Conservation (phyloP, 331 rosid genomes). For the Rhamnella rubrinervis region DNA sequence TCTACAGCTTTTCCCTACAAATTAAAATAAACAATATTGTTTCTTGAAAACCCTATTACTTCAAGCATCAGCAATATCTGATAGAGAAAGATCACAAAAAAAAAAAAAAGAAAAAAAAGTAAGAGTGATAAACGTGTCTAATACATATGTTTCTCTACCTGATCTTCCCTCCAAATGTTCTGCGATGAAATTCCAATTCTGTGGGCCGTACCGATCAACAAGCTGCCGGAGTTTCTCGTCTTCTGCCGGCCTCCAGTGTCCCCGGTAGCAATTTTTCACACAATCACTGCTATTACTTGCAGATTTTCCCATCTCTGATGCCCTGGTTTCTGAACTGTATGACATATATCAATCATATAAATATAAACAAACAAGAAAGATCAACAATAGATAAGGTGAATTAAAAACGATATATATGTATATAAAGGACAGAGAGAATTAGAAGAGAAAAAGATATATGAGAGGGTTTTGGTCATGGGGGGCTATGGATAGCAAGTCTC, state of each 20-base stretch:
- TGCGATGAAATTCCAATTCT: constrained; percentile 38
- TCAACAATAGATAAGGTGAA: neutral
- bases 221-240: constrained; percentile 31
- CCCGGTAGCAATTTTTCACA: constrained; percentile 29
- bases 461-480: neutral
- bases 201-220: constrained; percentile 33
- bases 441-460: neutral
- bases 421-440: neutral
- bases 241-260: constrained; percentile 39
- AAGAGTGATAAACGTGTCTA: neutral
- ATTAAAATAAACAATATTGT: neutral
- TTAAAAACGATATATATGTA: neutral
- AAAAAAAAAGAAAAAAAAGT: neutral
- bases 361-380: neutral
- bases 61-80: constrained; percentile 2
- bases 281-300: constrained; percentile 26
- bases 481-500: constrained; percentile 30
- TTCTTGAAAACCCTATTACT: constrained; percentile 12
- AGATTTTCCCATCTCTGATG: constrained; percentile 29
- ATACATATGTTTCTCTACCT: constrained; percentile 10
- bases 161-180: constrained; percentile 36
- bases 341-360: too few relatives aligned
- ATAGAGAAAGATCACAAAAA: too few relatives aligned
- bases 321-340: neutral
- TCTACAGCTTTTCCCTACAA: constrained; percentile 39